Percentiles rank a stretch among this genome's conserved stretches.
Evolutionary conservation across 2,329 filamentous ascomycete genomes (phyloP).

Genomic region (Aspergillus pseudoglaucus): DNA sequence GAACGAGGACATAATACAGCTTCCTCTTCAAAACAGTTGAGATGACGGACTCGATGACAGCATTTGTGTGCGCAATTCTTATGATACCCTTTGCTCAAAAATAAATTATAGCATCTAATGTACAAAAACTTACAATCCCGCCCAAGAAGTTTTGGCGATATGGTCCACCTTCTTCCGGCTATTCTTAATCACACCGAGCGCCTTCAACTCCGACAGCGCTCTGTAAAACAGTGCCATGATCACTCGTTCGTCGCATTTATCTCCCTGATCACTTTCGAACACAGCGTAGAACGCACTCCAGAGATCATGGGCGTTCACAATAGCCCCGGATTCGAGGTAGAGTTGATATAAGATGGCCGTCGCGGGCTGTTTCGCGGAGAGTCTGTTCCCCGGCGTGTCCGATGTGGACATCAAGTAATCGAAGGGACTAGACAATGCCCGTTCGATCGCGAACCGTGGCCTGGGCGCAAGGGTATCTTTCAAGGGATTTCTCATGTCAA

Average conservation of each 20-base stretch:
- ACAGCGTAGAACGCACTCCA: conserved; percentile 57
- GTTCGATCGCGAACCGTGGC: conserved; percentile 53
- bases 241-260: conserved; percentile 26
- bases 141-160: conserved; percentile 74
- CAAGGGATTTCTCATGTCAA: conserved; percentile 52
- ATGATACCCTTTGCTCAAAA: conserved; percentile 2
- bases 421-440: conserved; percentile 52
- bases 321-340: conserved; percentile 55
- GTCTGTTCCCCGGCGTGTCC: conserved; percentile 18
- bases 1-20: conserved; percentile 71
- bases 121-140: conserved; percentile 47
- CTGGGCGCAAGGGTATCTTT: conserved; percentile 53
- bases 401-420: conserved; percentile 55
- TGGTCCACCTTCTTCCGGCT: conserved; percentile 92
- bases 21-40: conserved; percentile 26
- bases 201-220: conserved; percentile 74
- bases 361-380: conserved; percentile 50
- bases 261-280: conserved; percentile 30
- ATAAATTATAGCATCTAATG: conserved; percentile 6
- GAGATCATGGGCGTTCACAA: conserved; percentile 57
- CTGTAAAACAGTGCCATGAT: conserved; percentile 73
- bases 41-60: background rate
- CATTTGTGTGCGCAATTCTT: background rate
- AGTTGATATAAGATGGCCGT: conserved; percentile 57
- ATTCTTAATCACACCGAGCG: conserved; percentile 78